Conservation (phyloP, 345 rosid genomes). For the Mallotus nudiflorus region DNA sequence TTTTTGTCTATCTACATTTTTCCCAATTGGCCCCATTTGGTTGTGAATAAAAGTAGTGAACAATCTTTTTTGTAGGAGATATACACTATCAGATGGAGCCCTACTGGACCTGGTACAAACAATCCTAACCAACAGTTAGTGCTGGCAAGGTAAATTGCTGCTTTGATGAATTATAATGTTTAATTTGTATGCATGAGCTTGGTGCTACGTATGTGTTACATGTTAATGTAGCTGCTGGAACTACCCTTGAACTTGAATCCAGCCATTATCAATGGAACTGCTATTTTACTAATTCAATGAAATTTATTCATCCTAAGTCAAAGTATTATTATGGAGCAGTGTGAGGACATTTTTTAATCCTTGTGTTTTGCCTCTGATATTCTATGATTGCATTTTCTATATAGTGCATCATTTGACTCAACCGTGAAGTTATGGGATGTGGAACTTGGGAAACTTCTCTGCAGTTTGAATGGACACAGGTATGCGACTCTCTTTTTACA, state of each 20-base stretch:
- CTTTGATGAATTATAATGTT: not conserved
- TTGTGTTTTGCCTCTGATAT: not conserved
- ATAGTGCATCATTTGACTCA: constrained; percentile 98
- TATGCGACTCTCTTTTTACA: constrained; percentile 24
- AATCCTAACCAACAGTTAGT: constrained; percentile 86
- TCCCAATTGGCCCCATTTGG: not conserved
- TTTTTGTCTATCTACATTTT: not conserved
- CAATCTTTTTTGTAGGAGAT: constrained; percentile 65
- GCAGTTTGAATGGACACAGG: constrained; percentile 95
- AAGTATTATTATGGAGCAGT: not conserved
- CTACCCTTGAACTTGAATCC: not conserved
- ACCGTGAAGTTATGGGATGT: constrained; percentile 98
- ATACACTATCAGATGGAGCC: constrained; percentile 94
- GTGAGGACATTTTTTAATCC: not conserved
- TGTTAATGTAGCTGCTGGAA: not conserved
- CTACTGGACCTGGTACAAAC: constrained; percentile 87
- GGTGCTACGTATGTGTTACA: not conserved
- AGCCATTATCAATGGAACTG: not conserved
- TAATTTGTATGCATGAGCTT: not conserved
- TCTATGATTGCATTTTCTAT: constrained; percentile 14
- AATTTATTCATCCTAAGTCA: not conserved
- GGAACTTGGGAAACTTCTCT: constrained; percentile 80
- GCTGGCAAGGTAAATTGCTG: constrained; percentile 68
- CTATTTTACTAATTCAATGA: not conserved
- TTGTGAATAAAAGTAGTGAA: not conserved